phyloP scores from a whole-genome alignment of 345 rosid species.

The Sisymbrium irio region DNA sequence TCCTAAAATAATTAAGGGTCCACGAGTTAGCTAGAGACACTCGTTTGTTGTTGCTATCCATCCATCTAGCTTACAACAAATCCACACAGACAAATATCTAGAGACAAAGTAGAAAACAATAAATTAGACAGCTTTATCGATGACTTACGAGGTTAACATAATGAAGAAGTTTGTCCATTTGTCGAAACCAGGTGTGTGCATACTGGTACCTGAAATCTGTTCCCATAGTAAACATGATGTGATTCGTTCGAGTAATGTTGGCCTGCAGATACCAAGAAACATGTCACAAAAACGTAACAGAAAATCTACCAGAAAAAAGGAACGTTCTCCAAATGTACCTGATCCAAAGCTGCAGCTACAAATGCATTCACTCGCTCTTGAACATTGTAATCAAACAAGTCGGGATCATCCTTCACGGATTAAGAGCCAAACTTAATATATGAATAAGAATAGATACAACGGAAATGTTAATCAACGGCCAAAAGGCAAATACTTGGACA shows the following conservation, averaged over 20 bases:
- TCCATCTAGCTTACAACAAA: not conserved
- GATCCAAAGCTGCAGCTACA: slow-evolving; percentile 88
- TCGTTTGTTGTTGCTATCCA: not conserved
- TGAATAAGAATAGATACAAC: not conserved
- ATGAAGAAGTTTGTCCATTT: slow-evolving; percentile 95
- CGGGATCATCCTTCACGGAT: slow-evolving; percentile 63
- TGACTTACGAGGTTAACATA: slow-evolving; percentile 83
- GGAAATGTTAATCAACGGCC: slow-evolving; percentile 12
- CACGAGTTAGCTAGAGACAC: slow-evolving; percentile 18
- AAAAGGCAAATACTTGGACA: slow-evolving; percentile 62
- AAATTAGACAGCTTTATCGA: not conserved
- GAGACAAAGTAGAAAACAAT: not conserved
- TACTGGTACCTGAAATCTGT: slow-evolving; percentile 97
- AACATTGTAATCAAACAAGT: slow-evolving; percentile 92
- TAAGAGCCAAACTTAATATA: slow-evolving; percentile 25
- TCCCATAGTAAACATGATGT: slow-evolving; percentile 98
- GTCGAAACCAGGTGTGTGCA: slow-evolving; percentile 85
- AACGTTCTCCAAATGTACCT: slow-evolving; percentile 45
- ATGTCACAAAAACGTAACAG: slow-evolving; percentile 8
- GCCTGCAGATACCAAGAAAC: slow-evolving; percentile 51
- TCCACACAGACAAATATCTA: not conserved
- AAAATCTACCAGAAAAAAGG: not conserved
- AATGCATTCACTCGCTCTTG: slow-evolving; percentile 87
- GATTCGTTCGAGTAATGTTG: slow-evolving; percentile 82
- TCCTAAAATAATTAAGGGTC: slow-evolving; percentile 50